Evolutionary conservation across 352 stramenopile genomes (phyloP), one percentile per base, ranked within the genome.

Genomic region (Hyphochytrium catenoides): DNA sequence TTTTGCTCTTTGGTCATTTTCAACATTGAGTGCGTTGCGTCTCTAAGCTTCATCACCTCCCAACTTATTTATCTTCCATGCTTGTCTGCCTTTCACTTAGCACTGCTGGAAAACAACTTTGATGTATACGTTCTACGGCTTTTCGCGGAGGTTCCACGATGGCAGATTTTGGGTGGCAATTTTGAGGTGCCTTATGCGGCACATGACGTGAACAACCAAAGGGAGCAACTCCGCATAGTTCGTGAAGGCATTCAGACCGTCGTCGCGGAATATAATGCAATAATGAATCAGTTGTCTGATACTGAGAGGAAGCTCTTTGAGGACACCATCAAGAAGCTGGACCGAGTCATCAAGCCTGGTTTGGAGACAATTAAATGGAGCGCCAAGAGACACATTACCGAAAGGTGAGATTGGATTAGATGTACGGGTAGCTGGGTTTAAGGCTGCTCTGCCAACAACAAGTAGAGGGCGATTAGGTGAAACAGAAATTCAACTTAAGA

Each of bases 101-200:
- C n/a, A n/a, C n/a, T n/a, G n/a, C 47, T 95, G 15, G 72, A 88
- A 22, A 91, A 77, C 48, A 95, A 95, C 42, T 95, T 95, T 34
- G 81, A 95, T 52, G 58, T 67, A 2, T 73, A 73, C 12, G 52
- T 95, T 38, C 46, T 94, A 4, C 75, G 81, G 22, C 48, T 95
- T 8, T 95, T 95, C 44, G 55, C 71, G 6, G 79, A 93, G 40
- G 78, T 91, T 16, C 73, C 88, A 39, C 79, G 83, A 25, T 83
- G 71, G 74, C 68, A 83, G 48, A 78, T 74, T 28, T 85, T 85
- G 38, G 78, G 82, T 32, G 74, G 77, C n/a, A 76, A 91, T 46
- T 65, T 92, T 36, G 66, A 83, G 37, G 90, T 95, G 28, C 83
- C 83, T 15, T 94, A 93, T 54, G 74, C 87, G 44, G 83, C 83